Evolutionary conservation across 2,329 filamentous ascomycete genomes (phyloP), one percentile per base, ranked within the genome.

Genomic region (Periconia macrospinosa): DNA sequence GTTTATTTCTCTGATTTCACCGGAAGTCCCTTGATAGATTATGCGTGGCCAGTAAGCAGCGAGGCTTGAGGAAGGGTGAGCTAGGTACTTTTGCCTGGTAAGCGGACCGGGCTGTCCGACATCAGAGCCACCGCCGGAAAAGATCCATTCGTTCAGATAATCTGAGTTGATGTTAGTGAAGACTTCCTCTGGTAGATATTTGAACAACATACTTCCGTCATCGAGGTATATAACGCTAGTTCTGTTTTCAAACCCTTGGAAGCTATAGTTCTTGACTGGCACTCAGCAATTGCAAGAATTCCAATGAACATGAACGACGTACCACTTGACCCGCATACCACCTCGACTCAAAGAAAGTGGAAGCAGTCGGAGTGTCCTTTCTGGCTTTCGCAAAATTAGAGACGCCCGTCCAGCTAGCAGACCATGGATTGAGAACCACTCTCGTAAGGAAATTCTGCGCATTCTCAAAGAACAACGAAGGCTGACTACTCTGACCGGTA

Each of bases 1-100:
- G 35, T 52, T 45, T 20, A 30, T 49, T 37, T 27, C 43, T 14
- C 58, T 52, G 27, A 62, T 46, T 33, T 60, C 60, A 7, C 60
- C 60, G 2, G 50, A 47, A 18, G 53, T 37, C 5, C 60, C 54
- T 48, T 62, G 60, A 46, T 60, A 62, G 17, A 58, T 30, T 13
- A 59, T 33, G n/a, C 47, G 33, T 20, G 58, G 60, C 60, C 58
- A 62, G 46, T 60, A 61, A 13, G 49, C 57, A 8, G 53, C 56
- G 42, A 62, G 37, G 11, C 57, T 49, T 14, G 56, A 53, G 6
- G 49, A 47, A 20, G 49, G 44, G 23, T 53, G 50, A 11, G 60
- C 56, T 9, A 56, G 57, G 20, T 62, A 58, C 40, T 56, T 59
- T 46, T 62, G 55, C 11, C 54, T 8, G 30, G 18, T 57, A 18